phyloP scores from a whole-genome alignment of 2,329 filamentous ascomycete species.

The Penicillium sp. region DNA sequence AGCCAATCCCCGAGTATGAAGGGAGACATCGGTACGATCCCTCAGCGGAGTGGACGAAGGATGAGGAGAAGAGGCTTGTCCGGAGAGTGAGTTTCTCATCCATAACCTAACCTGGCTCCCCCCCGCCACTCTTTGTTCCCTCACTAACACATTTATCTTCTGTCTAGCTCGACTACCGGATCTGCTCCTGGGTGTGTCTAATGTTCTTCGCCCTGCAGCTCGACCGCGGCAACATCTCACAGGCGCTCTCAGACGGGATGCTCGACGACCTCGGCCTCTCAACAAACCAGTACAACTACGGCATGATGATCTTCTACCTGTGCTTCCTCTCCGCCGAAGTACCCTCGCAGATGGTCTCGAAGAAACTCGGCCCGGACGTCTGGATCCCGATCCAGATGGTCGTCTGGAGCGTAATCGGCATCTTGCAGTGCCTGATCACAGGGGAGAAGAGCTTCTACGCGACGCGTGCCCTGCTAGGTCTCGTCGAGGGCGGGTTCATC shows the following conservation, averaged over 20 bases:
- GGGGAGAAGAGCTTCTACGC: slow-evolving; percentile 34
- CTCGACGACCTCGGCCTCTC: slow-evolving; percentile 32
- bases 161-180: slow-evolving; percentile 16
- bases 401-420: slow-evolving; percentile 10
- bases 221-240: slow-evolving; percentile 33
- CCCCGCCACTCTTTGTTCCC: too few species aligned
- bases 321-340: slow-evolving; percentile 39
- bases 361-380: slow-evolving; percentile 33
- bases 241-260: slow-evolving; percentile 35
- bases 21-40: slow-evolving; percentile 52
- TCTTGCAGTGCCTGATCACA: slow-evolving; percentile 32
- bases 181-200: slow-evolving; percentile 48
- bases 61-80: slow-evolving; percentile 43
- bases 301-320: slow-evolving; percentile 35
- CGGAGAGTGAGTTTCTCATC: slow-evolving; percentile 25
- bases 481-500: slow-evolving; percentile 58
- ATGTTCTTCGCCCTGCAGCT: slow-evolving; percentile 49
- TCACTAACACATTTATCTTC: too few species aligned
- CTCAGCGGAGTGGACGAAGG: slow-evolving; percentile 41
- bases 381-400: slow-evolving; percentile 38
- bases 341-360: slow-evolving; percentile 38
- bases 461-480: slow-evolving; percentile 46
- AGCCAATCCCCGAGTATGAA: slow-evolving; percentile 42
- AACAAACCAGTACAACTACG: slow-evolving; percentile 38
- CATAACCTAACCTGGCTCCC: too few species aligned